Conservation (phyloP, 2,329 filamentous ascomycete species). For the Pseudonectria buxi region DNA sequence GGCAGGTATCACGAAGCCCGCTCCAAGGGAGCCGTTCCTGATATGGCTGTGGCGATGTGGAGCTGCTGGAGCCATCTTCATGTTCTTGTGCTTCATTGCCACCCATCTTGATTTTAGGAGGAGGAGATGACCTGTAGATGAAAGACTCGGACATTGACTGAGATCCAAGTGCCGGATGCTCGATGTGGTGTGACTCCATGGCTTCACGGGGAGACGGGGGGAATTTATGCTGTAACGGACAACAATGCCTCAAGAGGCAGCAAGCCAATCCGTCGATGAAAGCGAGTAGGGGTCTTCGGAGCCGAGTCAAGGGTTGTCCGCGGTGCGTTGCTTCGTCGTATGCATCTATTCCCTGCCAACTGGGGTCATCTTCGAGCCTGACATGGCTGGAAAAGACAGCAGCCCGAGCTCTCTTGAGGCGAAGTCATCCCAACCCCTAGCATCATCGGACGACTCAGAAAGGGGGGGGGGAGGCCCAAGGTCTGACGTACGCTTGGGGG, state of each 20-base stretch:
- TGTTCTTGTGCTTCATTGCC: slow-evolving; percentile 12
- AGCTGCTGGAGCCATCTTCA: slow-evolving; percentile 15
- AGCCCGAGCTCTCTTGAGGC: slow-evolving; percentile 2
- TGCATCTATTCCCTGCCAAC: neutral
- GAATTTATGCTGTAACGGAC: neutral
- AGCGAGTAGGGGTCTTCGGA: neutral
- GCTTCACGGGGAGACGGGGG: neutral
- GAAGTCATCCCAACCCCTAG: slow-evolving; percentile 1
- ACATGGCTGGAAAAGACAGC: slow-evolving; percentile 1
- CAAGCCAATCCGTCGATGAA: neutral
- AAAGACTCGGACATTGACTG: slow-evolving; percentile 27
- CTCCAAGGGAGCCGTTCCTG: slow-evolving; percentile 40
- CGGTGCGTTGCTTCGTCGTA: slow-evolving; percentile 1
- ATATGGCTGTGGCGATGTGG: slow-evolving; percentile 8
- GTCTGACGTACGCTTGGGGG: neutral
- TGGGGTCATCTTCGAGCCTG: neutral
- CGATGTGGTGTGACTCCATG: neutral
- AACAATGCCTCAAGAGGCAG: neutral
- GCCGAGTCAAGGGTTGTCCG: neutral
- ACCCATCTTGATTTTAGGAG: slow-evolving; percentile 28
- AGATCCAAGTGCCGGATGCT: neutral
- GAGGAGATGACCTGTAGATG: slow-evolving; percentile 24
- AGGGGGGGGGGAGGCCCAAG: neutral
- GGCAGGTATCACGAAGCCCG: slow-evolving; percentile 40
- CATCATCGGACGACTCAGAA: slow-evolving; percentile 3